phyloP scores from a whole-genome alignment of 2,329 filamentous ascomycete genomes.

The Hymenotorrendiella dingleyae region DNA sequence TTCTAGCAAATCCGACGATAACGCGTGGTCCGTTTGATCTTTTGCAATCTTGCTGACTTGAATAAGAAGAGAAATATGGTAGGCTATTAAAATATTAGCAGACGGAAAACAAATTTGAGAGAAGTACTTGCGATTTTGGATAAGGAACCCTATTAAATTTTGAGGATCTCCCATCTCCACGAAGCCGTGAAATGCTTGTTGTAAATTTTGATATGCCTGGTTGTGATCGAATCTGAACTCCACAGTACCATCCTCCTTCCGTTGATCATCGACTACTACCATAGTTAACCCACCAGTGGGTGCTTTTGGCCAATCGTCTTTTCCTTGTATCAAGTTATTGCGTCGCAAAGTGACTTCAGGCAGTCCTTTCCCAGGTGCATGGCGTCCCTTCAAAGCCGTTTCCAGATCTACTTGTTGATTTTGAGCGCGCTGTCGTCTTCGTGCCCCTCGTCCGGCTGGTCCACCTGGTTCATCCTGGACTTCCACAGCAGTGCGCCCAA shows the following conservation, averaged over 20 bases:
- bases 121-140: constrained; percentile 49
- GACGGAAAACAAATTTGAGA: not conserved
- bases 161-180: constrained; percentile 84
- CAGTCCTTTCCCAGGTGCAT: constrained; percentile 47
- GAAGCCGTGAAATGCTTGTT: constrained; percentile 68
- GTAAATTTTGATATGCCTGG: constrained; percentile 64
- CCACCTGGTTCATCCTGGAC: constrained; percentile 43
- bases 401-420: constrained; percentile 38
- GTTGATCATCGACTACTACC: constrained; percentile 48
- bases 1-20: constrained; percentile 82
- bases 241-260: constrained; percentile 48
- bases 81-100: constrained; percentile 46
- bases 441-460: constrained; percentile 32
- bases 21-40: constrained; percentile 80
- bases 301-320: constrained; percentile 65
- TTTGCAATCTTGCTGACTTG: constrained; percentile 90
- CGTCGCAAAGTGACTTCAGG: constrained; percentile 52
- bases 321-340: constrained; percentile 65
- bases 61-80: constrained; percentile 89
- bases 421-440: constrained; percentile 33
- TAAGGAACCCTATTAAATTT: constrained; percentile 69
- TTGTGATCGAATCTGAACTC: constrained; percentile 79
- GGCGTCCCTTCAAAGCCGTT: constrained; percentile 35
- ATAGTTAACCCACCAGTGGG: constrained; percentile 78
- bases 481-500: constrained; percentile 58